Evolutionary conservation across 2,329 filamentous ascomycete species (phyloP).

Genomic region (Penicillium griseofulvum): DNA sequence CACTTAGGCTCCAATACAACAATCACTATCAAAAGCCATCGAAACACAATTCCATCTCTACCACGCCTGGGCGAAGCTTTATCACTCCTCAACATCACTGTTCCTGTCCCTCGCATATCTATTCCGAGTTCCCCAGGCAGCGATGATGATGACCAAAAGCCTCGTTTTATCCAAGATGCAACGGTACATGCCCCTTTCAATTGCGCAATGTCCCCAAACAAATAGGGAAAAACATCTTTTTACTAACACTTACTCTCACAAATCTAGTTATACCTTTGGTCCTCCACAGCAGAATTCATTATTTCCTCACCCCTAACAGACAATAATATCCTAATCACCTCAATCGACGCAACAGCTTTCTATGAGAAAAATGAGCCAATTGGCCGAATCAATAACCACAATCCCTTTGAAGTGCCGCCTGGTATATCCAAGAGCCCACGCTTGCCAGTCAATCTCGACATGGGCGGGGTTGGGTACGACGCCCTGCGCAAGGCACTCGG

Average conservation of each 20-base stretch:
- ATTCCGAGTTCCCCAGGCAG: slow-evolving; percentile 51
- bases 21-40: slow-evolving; percentile 69
- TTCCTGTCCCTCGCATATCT: slow-evolving; percentile 67
- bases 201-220: slow-evolving; percentile 5
- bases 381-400: slow-evolving; percentile 71
- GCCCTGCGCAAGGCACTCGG: slow-evolving; percentile 77
- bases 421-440: slow-evolving; percentile 70
- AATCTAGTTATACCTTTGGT: slow-evolving; percentile 68
- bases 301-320: slow-evolving; percentile 73
- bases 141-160: slow-evolving; percentile 44
- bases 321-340: slow-evolving; percentile 73
- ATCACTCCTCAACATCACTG: slow-evolving; percentile 66
- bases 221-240: not conserved
- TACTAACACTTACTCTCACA: slow-evolving; percentile 12
- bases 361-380: slow-evolving; percentile 78
- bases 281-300: slow-evolving; percentile 81
- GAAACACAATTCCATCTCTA: slow-evolving; percentile 68
- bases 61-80: slow-evolving; percentile 71
- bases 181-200: slow-evolving; percentile 49
- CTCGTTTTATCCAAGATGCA: slow-evolving; percentile 78
- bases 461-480: slow-evolving; percentile 77
- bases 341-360: slow-evolving; percentile 77
- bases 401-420: slow-evolving; percentile 73
- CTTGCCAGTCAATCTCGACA: slow-evolving; percentile 77
- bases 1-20: slow-evolving; percentile 70